A percentile compares a stretch with the other conserved stretches of the same genome.
These are phyloP conservation scores for Echinochloa phyllopogon DNA, from an alignment of 176 grass and related monocot genomes.

Conservation along the genomic window DNA sequence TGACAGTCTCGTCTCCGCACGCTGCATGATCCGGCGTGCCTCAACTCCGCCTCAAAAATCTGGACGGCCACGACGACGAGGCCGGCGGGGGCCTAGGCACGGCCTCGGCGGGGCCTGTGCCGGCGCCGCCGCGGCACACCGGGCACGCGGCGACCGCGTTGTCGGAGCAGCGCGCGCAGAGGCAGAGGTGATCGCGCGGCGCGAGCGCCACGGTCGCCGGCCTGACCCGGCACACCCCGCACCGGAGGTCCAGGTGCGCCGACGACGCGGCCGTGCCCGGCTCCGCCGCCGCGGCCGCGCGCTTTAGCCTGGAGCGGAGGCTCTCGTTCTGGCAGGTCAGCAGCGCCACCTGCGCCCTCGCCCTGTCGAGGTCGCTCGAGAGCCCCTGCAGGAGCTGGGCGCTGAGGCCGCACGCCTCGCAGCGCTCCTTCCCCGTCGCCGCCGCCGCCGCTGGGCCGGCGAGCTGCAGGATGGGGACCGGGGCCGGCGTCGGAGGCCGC, in stretches of 20 bases:
- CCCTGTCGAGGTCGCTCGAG: constrained; percentile 1
- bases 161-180: background rate
- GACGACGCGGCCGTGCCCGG: background rate
- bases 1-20: background rate
- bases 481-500: background rate
- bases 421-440: background rate
- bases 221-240: background rate
- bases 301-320: constrained; percentile 17
- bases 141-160: background rate
- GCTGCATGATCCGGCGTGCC: too few species aligned
- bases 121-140: background rate
- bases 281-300: background rate
- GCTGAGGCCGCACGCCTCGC: constrained; percentile 13
- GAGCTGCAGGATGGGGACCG: background rate
- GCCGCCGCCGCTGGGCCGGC: background rate
- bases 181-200: constrained; percentile 13
- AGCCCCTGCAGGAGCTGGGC: background rate
- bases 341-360: constrained; percentile 1
- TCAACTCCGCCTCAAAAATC: background rate
- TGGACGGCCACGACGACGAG: background rate
- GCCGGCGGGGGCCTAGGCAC: background rate
- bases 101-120: background rate
- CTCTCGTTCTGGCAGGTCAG: constrained; percentile 38
- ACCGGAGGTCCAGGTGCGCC: background rate
- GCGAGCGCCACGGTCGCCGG: background rate